Conservation (phyloP, 2,329 filamentous ascomycete genomes). For the Tolypocladium nubicola region DNA sequence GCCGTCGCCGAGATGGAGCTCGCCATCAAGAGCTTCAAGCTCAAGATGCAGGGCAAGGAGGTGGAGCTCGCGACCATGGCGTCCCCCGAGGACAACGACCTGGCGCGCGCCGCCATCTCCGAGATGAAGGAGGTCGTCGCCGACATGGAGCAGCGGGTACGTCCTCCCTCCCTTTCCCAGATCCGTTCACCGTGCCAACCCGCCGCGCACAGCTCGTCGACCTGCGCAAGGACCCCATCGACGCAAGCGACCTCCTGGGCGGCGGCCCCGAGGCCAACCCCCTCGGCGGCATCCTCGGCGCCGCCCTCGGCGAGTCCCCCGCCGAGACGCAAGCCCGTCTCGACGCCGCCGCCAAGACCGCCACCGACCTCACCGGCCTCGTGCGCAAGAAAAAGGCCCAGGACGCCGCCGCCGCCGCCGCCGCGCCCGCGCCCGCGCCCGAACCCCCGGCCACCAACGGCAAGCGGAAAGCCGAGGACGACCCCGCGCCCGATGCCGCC, state of each 20-base stretch:
- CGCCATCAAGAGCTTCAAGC: slow-evolving; percentile 61
- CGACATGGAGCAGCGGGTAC: slow-evolving; percentile 67
- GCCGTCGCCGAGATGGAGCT: slow-evolving; percentile 61
- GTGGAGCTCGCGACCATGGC: slow-evolving; percentile 52
- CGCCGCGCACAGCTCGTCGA: slow-evolving; percentile 46
- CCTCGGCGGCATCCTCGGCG: slow-evolving; percentile 51
- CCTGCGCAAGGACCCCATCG: slow-evolving; percentile 48
- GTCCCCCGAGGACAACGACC: slow-evolving; percentile 56
- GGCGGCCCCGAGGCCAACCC: slow-evolving; percentile 26
- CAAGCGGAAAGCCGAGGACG: slow-evolving; percentile 24
- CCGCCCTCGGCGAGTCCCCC: slow-evolving; percentile 50
- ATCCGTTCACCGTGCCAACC: not conserved
- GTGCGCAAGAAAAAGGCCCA: slow-evolving; percentile 60
- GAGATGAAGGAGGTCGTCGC: slow-evolving; percentile 70
- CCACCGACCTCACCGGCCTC: slow-evolving; percentile 63
- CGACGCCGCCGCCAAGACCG: slow-evolving; percentile 62
- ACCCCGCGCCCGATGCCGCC: slow-evolving; percentile 11
- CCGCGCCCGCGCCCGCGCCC: slow-evolving; percentile 3
- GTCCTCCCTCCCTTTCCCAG: slow-evolving; percentile 14
- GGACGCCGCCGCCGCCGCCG: slow-evolving; percentile 11
- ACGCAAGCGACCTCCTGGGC: slow-evolving; percentile 25
- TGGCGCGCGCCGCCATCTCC: slow-evolving; percentile 49
- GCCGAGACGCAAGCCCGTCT: slow-evolving; percentile 52
- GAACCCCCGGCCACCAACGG: slow-evolving; percentile 23
- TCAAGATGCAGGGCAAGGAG: slow-evolving; percentile 61